These are phyloP conservation scores for Cylindrotheca fusiformis DNA, from an alignment of 108 stramenopile species.

Conservation along the genomic window DNA sequence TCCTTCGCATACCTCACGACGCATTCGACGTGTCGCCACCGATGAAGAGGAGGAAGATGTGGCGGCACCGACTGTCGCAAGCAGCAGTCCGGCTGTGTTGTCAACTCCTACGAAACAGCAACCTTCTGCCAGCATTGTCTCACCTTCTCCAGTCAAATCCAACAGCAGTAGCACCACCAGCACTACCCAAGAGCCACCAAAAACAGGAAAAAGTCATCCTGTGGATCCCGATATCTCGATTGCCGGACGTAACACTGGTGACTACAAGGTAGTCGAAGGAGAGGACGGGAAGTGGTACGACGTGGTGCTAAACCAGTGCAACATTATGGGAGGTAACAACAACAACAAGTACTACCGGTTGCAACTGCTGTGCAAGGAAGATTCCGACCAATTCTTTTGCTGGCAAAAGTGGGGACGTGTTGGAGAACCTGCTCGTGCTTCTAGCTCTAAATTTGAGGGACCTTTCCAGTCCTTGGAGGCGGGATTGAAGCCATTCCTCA, in stretches of 20 bases:
- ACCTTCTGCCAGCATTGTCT: not conserved
- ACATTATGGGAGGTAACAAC: slow-evolving; percentile 41
- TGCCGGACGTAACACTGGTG: slow-evolving; percentile 8
- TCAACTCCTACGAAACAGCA: not conserved
- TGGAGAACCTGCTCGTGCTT: not conserved
- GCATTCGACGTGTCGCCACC: slow-evolving; percentile 13
- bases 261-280: slow-evolving; percentile 9
- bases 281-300: slow-evolving; percentile 12
- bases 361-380: slow-evolving; percentile 5
- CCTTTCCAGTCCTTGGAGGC: slow-evolving; percentile 12
- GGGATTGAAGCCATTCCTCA: slow-evolving; percentile 12
- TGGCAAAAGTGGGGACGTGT: not conserved
- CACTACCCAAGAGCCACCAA: not conserved
- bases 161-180: not conserved
- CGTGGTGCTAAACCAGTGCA: slow-evolving; percentile 49
- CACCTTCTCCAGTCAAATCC: not conserved
- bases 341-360: slow-evolving; percentile 48
- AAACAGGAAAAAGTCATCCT: not conserved
- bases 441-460: not conserved
- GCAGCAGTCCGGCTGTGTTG: not conserved
- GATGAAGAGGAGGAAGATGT: not conserved
- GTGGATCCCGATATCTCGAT: not conserved
- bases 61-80: not conserved
- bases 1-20: slow-evolving; percentile 11
- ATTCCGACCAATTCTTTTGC: not conserved